A percentile compares a stretch with the other conserved stretches of the same genome.
Conservation (phyloP, 805 yeast genomes). For the Ogataea pilisensis region DNA sequence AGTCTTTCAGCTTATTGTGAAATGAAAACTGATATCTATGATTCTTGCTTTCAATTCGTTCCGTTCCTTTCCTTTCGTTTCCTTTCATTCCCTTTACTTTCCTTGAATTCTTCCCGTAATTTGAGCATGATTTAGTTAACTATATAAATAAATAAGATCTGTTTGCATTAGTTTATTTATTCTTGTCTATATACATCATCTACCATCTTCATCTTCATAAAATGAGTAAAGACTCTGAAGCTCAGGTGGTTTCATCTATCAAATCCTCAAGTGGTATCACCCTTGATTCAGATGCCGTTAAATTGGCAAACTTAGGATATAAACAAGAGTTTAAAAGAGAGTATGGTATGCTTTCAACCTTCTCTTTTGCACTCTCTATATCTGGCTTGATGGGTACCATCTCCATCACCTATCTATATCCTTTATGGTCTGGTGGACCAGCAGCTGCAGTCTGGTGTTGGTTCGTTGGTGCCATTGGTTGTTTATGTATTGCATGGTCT, state of each 20-base stretch:
- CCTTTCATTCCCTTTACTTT: too few species aligned
- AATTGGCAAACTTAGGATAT: slow-evolving; percentile 47
- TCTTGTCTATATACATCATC: background rate
- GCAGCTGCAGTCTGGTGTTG: slow-evolving; percentile 64
- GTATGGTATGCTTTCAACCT: slow-evolving; percentile 56
- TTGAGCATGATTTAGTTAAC: too few species aligned
- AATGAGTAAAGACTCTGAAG: slow-evolving; percentile 16
- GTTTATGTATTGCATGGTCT: slow-evolving; percentile 49
- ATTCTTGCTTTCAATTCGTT: too few species aligned
- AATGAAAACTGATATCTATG: too few species aligned
- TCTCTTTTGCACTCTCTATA: slow-evolving; percentile 60
- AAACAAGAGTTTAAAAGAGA: slow-evolving; percentile 57
- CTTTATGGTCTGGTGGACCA: slow-evolving; percentile 52
- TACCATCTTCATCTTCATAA: background rate
- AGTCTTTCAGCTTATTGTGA: too few species aligned
- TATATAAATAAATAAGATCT: too few species aligned
- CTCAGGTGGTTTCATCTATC: slow-evolving; percentile 11
- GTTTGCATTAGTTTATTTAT: too few species aligned
- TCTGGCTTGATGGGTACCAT: slow-evolving; percentile 65
- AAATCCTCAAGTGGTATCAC: slow-evolving; percentile 20
- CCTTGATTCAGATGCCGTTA: slow-evolving; percentile 30
- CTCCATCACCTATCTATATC: slow-evolving; percentile 48
- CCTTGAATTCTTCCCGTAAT: too few species aligned
- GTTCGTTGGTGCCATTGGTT: slow-evolving; percentile 51
- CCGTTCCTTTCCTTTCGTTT: too few species aligned